A percentile compares a stretch with the other conserved stretches of the same genome.
phyloP scores from a whole-genome alignment of 345 rosid species.

The Theobroma cacao region DNA sequence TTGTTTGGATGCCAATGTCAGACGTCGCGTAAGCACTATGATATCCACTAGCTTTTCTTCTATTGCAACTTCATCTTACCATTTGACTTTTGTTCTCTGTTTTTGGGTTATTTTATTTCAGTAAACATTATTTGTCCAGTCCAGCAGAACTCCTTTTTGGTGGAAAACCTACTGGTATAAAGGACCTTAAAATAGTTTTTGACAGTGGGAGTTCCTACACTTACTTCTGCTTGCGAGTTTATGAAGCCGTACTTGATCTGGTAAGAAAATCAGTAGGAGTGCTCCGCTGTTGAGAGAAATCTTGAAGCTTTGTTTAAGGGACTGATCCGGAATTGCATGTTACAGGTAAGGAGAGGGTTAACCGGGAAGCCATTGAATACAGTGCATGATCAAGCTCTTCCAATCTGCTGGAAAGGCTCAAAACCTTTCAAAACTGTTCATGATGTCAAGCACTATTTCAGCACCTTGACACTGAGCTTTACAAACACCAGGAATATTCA shows the following conservation, averaged over 20 bases:
- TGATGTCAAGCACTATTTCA: slow-evolving; percentile 60
- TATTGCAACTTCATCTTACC: not conserved
- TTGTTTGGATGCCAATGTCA: slow-evolving; percentile 61
- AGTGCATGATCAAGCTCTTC: slow-evolving; percentile 57
- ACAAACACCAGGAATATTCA: slow-evolving; percentile 41
- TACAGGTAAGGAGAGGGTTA: slow-evolving; percentile 42
- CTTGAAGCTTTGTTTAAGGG: slow-evolving; percentile 7
- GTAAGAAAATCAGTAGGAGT: slow-evolving; percentile 30
- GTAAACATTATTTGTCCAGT: slow-evolving; percentile 63
- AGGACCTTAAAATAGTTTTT: slow-evolving; percentile 50
- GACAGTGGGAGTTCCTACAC: slow-evolving; percentile 96
- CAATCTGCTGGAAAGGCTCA: slow-evolving; percentile 83
- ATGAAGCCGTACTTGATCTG: slow-evolving; percentile 48
- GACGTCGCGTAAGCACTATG: slow-evolving; percentile 37
- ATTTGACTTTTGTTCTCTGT: not conserved
- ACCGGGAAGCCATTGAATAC: slow-evolving; percentile 50
- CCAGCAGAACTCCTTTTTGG: slow-evolving; percentile 65
- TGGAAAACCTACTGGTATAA: slow-evolving; percentile 55
- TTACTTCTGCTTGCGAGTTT: slow-evolving; percentile 58
- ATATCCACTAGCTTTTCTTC: slow-evolving; percentile 3
- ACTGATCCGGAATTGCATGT: slow-evolving; percentile 10
- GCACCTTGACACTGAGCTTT: slow-evolving; percentile 53
- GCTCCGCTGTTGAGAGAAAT: not conserved
- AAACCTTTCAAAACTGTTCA: slow-evolving; percentile 46
- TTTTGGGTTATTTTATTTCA: slow-evolving; percentile 26